Conservation (phyloP, 2,329 filamentous ascomycete genomes). For the Scedosporium apiospermum region DNA sequence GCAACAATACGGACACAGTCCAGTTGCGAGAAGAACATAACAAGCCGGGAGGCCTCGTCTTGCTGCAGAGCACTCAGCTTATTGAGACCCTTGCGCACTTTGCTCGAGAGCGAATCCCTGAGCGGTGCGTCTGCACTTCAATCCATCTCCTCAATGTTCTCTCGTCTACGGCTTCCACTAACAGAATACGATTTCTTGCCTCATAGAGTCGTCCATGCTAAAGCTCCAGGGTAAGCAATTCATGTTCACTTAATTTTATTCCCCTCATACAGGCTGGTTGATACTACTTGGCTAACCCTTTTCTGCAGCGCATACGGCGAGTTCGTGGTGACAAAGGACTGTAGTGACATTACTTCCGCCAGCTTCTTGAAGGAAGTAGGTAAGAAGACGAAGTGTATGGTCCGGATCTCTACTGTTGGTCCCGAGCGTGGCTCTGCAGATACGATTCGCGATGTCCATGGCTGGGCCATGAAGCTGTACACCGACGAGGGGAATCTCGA, state of each 20-base stretch:
- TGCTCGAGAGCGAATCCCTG: slow-evolving; percentile 40
- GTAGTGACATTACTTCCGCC: slow-evolving; percentile 46
- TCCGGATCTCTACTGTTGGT: slow-evolving; percentile 67
- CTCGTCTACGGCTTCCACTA: too few species aligned
- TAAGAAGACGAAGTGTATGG: slow-evolving; percentile 58
- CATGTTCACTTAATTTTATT: too few species aligned
- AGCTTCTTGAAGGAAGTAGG: slow-evolving; percentile 49
- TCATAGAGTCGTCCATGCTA: too few species aligned
- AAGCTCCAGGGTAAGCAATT: too few species aligned
- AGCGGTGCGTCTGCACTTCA: slow-evolving; percentile 33
- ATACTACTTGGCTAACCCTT: too few species aligned
- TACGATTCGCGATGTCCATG: slow-evolving; percentile 48
- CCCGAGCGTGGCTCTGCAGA: slow-evolving; percentile 65
- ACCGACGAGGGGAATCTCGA: slow-evolving; percentile 65
- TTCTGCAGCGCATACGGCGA: background rate
- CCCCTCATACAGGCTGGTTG: too few species aligned
- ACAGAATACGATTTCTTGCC: too few species aligned
- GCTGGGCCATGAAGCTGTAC: slow-evolving; percentile 55
- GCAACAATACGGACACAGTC: too few species aligned
- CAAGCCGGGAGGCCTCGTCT: background rate
- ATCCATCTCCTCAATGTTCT: too few species aligned
- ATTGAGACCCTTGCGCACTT: slow-evolving; percentile 51
- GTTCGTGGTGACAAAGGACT: slow-evolving; percentile 34
- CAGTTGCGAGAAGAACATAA: too few species aligned
- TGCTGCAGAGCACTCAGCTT: slow-evolving; percentile 39